Conservation (phyloP, 345 rosid genomes). For the Euphorbia tirucalli region DNA sequence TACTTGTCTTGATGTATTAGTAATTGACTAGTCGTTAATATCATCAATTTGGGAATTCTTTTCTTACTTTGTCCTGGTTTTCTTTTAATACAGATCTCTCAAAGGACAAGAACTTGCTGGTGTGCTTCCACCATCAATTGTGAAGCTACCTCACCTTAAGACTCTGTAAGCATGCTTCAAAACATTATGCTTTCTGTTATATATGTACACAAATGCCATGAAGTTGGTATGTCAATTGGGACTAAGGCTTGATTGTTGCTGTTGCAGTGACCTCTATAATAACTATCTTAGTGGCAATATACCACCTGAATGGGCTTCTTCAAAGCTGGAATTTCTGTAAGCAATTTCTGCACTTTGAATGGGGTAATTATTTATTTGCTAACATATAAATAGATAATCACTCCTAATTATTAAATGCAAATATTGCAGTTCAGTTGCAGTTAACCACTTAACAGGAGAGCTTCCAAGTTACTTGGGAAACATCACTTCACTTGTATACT, state of each 20-base stretch:
- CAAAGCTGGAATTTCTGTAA: slow-evolving; percentile 32
- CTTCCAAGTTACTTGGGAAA: slow-evolving; percentile 41
- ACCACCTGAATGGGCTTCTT: slow-evolving; percentile 48
- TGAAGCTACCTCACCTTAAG: slow-evolving; percentile 21
- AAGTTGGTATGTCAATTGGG: not conserved
- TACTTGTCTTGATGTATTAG: no score
- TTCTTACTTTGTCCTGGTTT: not conserved
- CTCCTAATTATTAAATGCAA: not conserved
- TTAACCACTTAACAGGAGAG: slow-evolving; percentile 43
- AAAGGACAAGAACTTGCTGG: slow-evolving; percentile 28
- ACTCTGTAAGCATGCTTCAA: slow-evolving; percentile 14
- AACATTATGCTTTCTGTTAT: not conserved
- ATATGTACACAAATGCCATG: no score
- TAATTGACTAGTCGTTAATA: no score
- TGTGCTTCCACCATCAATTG: slow-evolving; percentile 25
- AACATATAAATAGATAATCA: not conserved
- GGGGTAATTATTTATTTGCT: not conserved
- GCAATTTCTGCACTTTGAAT: no score
- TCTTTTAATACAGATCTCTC: slow-evolving; percentile 25
- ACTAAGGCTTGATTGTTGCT: no score
- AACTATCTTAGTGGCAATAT: slow-evolving; percentile 45
- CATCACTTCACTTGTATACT: slow-evolving; percentile 26
- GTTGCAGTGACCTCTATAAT: slow-evolving; percentile 30
- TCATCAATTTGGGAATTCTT: no score
- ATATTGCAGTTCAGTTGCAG: slow-evolving; percentile 37